A percentile compares a stretch with the other conserved stretches of the same genome.
Conservation (phyloP, 1,139 yeast species). For the Taphrina flavorubra region DNA sequence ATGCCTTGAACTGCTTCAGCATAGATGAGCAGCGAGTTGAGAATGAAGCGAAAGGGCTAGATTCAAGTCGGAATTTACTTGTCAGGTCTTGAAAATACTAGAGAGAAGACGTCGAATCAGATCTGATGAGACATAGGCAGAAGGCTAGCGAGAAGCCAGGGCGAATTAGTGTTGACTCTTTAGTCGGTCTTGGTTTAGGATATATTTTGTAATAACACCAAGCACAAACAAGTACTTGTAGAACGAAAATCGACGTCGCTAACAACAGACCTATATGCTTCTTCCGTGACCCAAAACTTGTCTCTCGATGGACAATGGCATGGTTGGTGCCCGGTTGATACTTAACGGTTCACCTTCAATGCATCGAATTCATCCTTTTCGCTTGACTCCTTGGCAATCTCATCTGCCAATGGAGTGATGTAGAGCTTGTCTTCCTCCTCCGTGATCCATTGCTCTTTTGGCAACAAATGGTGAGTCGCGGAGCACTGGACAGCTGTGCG, state of each 20-base stretch:
- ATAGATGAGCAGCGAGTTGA: too few relatives aligned
- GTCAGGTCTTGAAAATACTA: too few relatives aligned
- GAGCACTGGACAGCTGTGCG: constrained; percentile 90
- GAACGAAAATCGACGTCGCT: constrained; percentile 8
- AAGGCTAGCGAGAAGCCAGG: too few relatives aligned
- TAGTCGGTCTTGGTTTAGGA: too few relatives aligned
- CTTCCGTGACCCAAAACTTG: neutral
- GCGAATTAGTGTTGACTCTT: too few relatives aligned
- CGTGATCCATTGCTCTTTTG: constrained; percentile 75
- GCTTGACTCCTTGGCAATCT: constrained; percentile 38
- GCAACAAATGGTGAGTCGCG: constrained; percentile 81
- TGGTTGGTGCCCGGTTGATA: neutral
- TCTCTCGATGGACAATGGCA: neutral
- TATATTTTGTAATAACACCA: neutral
- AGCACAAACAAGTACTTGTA: constrained; percentile 11
- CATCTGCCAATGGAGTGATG: constrained; percentile 63
- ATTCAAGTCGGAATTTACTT: too few relatives aligned
- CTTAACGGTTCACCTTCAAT: constrained; percentile 36
- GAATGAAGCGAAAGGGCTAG: too few relatives aligned
- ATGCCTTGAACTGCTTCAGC: neutral
- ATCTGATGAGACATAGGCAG: too few relatives aligned
- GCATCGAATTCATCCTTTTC: constrained; percentile 43
- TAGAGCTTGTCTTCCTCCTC: constrained; percentile 85
- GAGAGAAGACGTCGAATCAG: too few relatives aligned
- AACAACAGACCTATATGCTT: constrained; percentile 13